phyloP scores from a whole-genome alignment of 805 yeast genomes.

The Saccharomycopsis sp. region DNA sequence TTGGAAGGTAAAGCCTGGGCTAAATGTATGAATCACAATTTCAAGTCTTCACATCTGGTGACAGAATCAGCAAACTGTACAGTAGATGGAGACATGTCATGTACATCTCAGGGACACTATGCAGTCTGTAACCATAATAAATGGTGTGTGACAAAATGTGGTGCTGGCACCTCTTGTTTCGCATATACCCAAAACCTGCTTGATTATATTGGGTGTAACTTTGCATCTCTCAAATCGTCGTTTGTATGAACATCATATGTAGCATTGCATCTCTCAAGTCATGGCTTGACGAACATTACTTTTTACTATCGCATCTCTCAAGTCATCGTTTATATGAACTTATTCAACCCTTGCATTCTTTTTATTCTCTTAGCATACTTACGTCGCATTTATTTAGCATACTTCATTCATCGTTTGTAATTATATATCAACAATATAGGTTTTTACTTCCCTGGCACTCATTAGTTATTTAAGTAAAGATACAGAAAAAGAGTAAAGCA shows the following conservation, averaged over 20 bases:
- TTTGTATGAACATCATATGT: slow-evolving; percentile 31
- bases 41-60: slow-evolving; percentile 37
- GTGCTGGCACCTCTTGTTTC: slow-evolving; percentile 57
- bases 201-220: slow-evolving; percentile 47
- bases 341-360: neutral
- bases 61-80: slow-evolving; percentile 2
- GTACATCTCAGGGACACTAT: slow-evolving; percentile 43
- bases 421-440: neutral
- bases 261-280: slow-evolving; percentile 34
- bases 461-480: neutral
- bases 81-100: slow-evolving; percentile 44
- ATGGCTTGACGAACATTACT: too few relatives aligned
- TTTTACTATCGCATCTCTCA: slow-evolving; percentile 10
- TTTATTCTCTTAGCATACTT: neutral
- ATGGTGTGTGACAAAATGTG: slow-evolving; percentile 54
- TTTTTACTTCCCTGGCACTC: neutral
- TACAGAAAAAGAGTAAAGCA: too few relatives aligned
- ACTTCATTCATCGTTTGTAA: too few relatives aligned
- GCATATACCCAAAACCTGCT: slow-evolving; percentile 35
- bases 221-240: slow-evolving; percentile 27
- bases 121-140: slow-evolving; percentile 51
- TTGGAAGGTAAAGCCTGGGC: slow-evolving; percentile 37
- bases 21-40: slow-evolving; percentile 39
- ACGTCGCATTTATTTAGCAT: too few relatives aligned
- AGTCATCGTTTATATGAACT: slow-evolving; percentile 20